These are phyloP conservation scores for Parathielavia appendiculata DNA, from an alignment of 495 filamentous ascomycete genomes.

Conservation along the genomic window DNA sequence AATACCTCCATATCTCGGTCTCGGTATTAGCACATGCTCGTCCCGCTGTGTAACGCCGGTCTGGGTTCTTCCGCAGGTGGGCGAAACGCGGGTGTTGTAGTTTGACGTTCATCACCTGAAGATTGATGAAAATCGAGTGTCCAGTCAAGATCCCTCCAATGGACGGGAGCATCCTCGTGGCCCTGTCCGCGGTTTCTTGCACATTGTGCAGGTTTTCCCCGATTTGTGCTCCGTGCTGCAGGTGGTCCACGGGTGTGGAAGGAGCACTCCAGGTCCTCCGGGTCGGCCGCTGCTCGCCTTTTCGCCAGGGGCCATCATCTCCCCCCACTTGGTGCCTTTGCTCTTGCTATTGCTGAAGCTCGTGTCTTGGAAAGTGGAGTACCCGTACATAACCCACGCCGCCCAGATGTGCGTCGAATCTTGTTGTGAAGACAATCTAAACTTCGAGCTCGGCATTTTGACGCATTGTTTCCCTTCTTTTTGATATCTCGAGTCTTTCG, in stretches of 20 bases:
- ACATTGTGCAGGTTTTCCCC: background rate
- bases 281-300: background rate
- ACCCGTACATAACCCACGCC: constrained; percentile 13
- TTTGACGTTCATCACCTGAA: background rate
- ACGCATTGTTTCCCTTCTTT: constrained; percentile 7
- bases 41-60: constrained; percentile 17
- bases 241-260: too few species aligned
- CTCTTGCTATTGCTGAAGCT: constrained; percentile 3
- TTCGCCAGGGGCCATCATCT: background rate
- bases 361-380: constrained; percentile 17
- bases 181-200: background rate
- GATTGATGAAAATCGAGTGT: background rate
- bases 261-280: background rate
- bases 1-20: too few species aligned
- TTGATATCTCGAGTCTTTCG: background rate
- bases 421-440: constrained; percentile 12
- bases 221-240: background rate
- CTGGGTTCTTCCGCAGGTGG: background rate
- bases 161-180: too few species aligned
- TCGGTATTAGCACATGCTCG: background rate
- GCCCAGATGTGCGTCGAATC: constrained; percentile 13
- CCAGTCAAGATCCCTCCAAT: background rate
- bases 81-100: background rate
- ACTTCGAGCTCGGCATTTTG: background rate
- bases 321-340: background rate